Evolutionary conservation across 441 rosid species (phyloP), one percentile per base, ranked within the genome.

Genomic region (Erodium trifolium): DNA sequence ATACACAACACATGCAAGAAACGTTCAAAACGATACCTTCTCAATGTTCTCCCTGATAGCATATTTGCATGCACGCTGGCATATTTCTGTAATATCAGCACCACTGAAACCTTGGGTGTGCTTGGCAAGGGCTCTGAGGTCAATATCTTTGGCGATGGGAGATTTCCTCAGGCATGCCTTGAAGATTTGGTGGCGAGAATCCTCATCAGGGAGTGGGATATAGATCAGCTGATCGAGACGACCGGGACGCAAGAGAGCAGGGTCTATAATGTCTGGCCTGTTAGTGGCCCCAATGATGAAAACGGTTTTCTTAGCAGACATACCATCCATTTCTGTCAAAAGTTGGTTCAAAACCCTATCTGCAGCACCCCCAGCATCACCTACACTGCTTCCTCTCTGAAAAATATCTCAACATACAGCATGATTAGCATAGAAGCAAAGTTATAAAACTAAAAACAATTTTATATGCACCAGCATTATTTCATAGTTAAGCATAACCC

Each of bases 361-460:
- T 18, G 88, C 90, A 9, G 88, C 90, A 70, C 90, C 90, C 5
- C 90, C 90, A 43, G 90, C 90, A 77, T 86, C 90, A 5, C 90
- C 90, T 1, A 73, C 84, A 72, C 90, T 84, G 76, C 86, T 79
- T 72, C 90, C 90, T 75, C 90, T 84, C 85, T 86, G 85, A 67
- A 70, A 66, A 68, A 43, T 29, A 63, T 8, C 55, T 31, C 17
- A 18, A 71, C 2, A 70, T 11, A 29, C 62, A 63, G 6, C 14
- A 68, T 43, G 6, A 43, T 67, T 12, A 69, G 62, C 45, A 6
- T 23, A 23, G 1, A 23, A 23, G 27, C 27, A 23, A 23, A 23
- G 9, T 39, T 39, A 39, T 39, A 39, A 3, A 39, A 7, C 7
- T 2, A 4, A 5, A 39, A 39, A 39, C 9, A 39, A 39, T 39